Evolutionary conservation across 2,329 filamentous ascomycete genomes (phyloP).

Genomic region (Phialophora tarda): DNA sequence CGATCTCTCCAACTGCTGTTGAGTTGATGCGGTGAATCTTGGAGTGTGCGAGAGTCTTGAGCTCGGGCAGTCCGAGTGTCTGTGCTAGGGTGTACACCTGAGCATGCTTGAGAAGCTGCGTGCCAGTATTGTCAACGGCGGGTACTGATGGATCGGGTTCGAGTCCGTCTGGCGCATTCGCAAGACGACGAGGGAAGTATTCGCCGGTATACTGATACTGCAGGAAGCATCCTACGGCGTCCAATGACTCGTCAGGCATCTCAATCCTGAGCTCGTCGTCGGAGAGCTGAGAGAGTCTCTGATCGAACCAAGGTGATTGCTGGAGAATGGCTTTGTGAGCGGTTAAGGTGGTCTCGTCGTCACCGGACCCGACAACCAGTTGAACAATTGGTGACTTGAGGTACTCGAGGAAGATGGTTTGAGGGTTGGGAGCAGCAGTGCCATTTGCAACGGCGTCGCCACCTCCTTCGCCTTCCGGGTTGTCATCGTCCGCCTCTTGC

Average conservation of each 20-base stretch:
- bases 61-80: constrained; percentile 69
- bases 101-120: constrained; percentile 85
- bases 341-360: constrained; percentile 67
- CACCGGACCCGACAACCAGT: constrained; percentile 67
- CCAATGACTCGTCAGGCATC: constrained; percentile 70
- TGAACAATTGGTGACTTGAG: constrained; percentile 73
- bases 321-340: constrained; percentile 79
- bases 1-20: constrained; percentile 86
- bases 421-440: constrained; percentile 39
- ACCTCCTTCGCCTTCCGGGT: constrained; percentile 31
- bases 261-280: constrained; percentile 55
- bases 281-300: constrained; percentile 16
- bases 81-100: constrained; percentile 87
- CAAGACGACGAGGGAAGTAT: constrained; percentile 73
- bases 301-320: constrained; percentile 73
- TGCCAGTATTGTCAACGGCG: constrained; percentile 74
- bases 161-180: constrained; percentile 68
- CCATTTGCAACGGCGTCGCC: constrained; percentile 34
- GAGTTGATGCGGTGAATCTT: constrained; percentile 94
- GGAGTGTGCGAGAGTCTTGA: constrained; percentile 78
- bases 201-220: constrained; percentile 85
- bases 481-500: constrained; percentile 37
- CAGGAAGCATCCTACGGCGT: constrained; percentile 77
- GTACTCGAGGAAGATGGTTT: constrained; percentile 51
- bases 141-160: constrained; percentile 72